phyloP scores from a whole-genome alignment of 2,329 filamentous ascomycete species.

The Aspergillus japonicus region DNA sequence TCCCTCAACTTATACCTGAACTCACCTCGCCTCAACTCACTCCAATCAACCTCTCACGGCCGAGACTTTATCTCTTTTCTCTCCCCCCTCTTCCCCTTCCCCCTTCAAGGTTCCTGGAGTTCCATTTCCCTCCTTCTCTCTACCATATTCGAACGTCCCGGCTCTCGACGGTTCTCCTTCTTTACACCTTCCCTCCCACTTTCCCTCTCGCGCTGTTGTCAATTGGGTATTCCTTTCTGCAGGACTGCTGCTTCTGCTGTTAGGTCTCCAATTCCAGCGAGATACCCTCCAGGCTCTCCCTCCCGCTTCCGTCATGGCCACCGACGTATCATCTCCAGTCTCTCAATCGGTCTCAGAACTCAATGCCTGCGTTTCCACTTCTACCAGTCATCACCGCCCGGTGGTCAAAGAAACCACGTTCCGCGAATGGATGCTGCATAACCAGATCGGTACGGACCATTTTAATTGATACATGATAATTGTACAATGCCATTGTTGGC shows the following conservation, averaged over 20 bases:
- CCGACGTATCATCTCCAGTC: constrained; percentile 27
- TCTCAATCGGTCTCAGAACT: constrained; percentile 36
- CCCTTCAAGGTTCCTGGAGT: not conserved
- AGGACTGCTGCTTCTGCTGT: constrained; percentile 6
- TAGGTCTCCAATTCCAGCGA: constrained; percentile 10
- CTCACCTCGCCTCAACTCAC: not conserved
- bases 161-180: not conserved
- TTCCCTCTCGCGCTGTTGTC: not conserved
- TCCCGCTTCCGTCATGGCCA: constrained; percentile 33
- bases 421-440: constrained; percentile 67
- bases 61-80: constrained; percentile 5
- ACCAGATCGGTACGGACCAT: constrained; percentile 69
- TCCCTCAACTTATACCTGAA: not conserved
- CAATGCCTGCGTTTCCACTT: constrained; percentile 43
- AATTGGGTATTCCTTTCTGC: constrained; percentile 5
- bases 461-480: not conserved
- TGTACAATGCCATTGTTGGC: not conserved
- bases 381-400: constrained; percentile 27
- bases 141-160: constrained; percentile 1
- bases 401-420: constrained; percentile 41
- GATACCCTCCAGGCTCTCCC: not conserved
- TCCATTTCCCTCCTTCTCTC: not conserved
- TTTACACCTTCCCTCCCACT: not conserved
- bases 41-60: constrained; percentile 6
- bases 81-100: not conserved